phyloP scores from a whole-genome alignment of 345 rosid genomes.

The Populus euphratica region DNA sequence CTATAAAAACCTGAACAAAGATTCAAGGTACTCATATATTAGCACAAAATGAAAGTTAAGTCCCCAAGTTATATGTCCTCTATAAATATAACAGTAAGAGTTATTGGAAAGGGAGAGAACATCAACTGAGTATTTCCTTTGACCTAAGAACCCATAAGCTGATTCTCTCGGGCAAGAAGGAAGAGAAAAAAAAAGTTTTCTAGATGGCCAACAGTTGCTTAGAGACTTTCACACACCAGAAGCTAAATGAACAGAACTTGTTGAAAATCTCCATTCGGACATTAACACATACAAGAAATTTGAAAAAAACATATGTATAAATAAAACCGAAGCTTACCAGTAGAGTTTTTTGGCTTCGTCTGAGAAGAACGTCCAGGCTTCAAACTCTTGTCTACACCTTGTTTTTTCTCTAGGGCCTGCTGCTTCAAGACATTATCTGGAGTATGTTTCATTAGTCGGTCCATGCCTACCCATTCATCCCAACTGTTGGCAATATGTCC shows the following conservation, averaged over 20 bases:
- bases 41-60: neutral
- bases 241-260: neutral
- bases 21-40: neutral
- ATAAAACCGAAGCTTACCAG: slow-evolving; percentile 15
- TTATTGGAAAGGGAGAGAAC: neutral
- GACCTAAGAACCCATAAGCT: neutral
- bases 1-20: neutral
- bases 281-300: neutral
- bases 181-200: neutral
- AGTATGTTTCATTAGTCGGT: slow-evolving; percentile 26
- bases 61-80: neutral
- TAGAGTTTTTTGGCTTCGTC: slow-evolving; percentile 28
- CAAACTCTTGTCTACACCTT: slow-evolving; percentile 22
- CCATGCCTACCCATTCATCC: slow-evolving; percentile 37
- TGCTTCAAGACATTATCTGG: slow-evolving; percentile 32
- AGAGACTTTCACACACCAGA: neutral
- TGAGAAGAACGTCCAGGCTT: slow-evolving; percentile 29
- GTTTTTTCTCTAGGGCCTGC: slow-evolving; percentile 30
- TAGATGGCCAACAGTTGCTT: neutral
- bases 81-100: neutral
- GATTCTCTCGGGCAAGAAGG: neutral
- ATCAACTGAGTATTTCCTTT: neutral
- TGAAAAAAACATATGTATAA: neutral
- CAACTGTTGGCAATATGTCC: slow-evolving; percentile 45
- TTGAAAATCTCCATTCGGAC: no score